Conservation (phyloP, 176 grass and related monocot species). For the Dendrocalamus sinicus region DNA sequence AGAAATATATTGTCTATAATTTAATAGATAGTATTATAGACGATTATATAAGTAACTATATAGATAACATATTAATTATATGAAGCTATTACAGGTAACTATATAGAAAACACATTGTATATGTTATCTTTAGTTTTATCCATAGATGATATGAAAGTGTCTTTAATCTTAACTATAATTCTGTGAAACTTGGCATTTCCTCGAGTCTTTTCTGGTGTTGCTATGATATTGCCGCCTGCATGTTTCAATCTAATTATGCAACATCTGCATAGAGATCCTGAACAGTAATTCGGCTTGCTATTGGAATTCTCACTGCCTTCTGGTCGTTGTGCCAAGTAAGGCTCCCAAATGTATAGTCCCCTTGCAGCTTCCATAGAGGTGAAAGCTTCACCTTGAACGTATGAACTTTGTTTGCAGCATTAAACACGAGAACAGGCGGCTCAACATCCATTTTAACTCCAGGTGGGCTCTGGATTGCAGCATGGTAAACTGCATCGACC, state of each 20-base stretch:
- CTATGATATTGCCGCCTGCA: background rate
- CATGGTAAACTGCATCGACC: constrained; percentile 17
- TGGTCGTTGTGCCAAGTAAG: constrained; percentile 34
- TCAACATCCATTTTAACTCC: too few species aligned
- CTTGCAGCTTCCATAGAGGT: constrained; percentile 39
- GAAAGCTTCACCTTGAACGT: constrained; percentile 43
- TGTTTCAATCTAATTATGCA: background rate
- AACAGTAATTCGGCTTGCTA: background rate
- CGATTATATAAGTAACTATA: too few species aligned
- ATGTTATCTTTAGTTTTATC: too few species aligned
- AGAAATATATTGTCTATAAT: too few species aligned
- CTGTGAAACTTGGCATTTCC: background rate
- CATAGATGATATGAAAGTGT: too few species aligned
- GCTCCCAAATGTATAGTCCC: constrained; percentile 48
- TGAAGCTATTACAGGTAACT: too few species aligned
- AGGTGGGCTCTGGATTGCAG: too few species aligned
- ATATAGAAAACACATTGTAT: too few species aligned
- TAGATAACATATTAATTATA: too few species aligned
- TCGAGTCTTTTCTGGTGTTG: background rate
- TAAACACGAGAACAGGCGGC: too few species aligned
- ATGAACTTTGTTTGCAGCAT: constrained; percentile 9
- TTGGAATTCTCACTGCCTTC: background rate
- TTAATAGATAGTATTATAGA: too few species aligned
- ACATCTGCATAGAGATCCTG: constrained; percentile 33
- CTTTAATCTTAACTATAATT: too few species aligned